Base-by-base conservation (phyloP, 208 protist genomes). In the Jaenimonas drosophilae region DNA sequence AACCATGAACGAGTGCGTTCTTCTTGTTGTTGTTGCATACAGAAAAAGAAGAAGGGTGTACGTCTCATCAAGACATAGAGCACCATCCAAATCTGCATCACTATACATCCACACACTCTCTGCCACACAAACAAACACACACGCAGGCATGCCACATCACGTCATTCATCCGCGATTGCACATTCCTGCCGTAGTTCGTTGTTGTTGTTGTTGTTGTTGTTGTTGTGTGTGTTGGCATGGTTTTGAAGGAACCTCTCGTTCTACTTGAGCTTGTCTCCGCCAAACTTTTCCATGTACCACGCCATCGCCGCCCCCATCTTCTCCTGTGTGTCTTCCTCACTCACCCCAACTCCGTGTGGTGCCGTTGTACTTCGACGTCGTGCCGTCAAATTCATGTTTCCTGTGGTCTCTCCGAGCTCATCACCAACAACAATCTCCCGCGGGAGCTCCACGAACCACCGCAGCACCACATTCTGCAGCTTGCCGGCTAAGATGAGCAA, bases 251-350 rank as follows among this genome's bases (percentile, higher is more conserved):
- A 24, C 34, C 0, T 12, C 11, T 7, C 14, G 20, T 48, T 44
- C 30, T 20, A 23, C 17, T 44, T 9, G 4, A 52, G 29, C 6
- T 3, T 16, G 24, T n/a, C 30, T 45, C 25, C 23, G 41, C 42
- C 47, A 52, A 55, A 69, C 11, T 28, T 16, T 17, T 38, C 19
- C 14, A 70, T 44, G 38, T 59, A 75, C 67, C 67, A 75, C 21
- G 24, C 34, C 49, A 75, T 64, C n/a, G 67, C 55, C n/a, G 49
- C 25, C n/a, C 29, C 27, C 16, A 69, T 20, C 11, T 41, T 34
- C 14, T 68, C 59, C 0, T 1, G 0, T 0, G 38, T 57, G 2
- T 49, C 43, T 42, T 51, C 46, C n/a, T n/a, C n/a, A n/a, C n/a
- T n/a, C n/a, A n/a, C n/a, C n/a, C n/a, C n/a, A n/a, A n/a, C n/a